Conservation (phyloP, 306 rosid species). For the Oxytropis ochrocephala region DNA sequence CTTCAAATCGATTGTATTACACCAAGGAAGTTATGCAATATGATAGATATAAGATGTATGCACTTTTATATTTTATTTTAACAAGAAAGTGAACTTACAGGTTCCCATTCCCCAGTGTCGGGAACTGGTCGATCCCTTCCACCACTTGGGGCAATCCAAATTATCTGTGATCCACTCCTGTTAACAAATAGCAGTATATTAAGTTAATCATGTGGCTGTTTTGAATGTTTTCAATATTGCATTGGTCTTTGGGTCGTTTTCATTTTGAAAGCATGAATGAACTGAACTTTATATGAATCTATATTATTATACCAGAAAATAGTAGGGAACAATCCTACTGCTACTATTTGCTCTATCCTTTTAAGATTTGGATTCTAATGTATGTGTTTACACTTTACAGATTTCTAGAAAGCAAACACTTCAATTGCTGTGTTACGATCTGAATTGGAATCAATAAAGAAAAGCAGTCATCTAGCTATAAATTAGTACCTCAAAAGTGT, state of each 20-base stretch:
- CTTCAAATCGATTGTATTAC: slow-evolving; percentile 4
- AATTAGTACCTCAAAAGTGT: slow-evolving; percentile 63
- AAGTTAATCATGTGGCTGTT: no score
- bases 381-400: not conserved
- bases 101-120: slow-evolving; percentile 58
- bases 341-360: not conserved
- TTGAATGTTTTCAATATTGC: no score
- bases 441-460: not conserved
- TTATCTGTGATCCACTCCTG: slow-evolving; percentile 86
- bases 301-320: no score
- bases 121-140: slow-evolving; percentile 93
- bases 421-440: slow-evolving; percentile 12
- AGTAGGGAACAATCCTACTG: not conserved
- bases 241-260: no score
- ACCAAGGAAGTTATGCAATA: not conserved
- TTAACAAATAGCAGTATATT: slow-evolving; percentile 8
- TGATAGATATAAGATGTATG: not conserved
- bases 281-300: no score
- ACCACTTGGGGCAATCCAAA: slow-evolving; percentile 99
- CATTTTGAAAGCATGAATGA: no score
- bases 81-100: slow-evolving; percentile 54
- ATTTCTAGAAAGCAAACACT: slow-evolving; percentile 4
- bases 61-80: slow-evolving; percentile 3
- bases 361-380: slow-evolving; percentile 1
- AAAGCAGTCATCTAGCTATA: not conserved